These are phyloP conservation scores for Gossypium raimondii DNA, from an alignment of 345 rosid species.

Conservation along the genomic window DNA sequence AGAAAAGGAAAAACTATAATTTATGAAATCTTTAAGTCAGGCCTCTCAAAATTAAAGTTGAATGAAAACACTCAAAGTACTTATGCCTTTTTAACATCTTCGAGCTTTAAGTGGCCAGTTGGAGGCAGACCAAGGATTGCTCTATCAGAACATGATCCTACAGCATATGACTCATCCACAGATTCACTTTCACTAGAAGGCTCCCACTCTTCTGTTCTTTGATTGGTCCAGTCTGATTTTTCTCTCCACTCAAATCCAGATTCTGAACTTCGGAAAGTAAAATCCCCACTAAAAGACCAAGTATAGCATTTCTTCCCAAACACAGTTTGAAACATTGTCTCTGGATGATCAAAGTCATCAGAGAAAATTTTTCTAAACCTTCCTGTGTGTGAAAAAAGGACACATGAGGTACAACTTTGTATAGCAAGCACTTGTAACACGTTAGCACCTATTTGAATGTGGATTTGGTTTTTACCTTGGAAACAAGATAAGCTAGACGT, in stretches of 20 bases:
- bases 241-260: slow-evolving; percentile 64
- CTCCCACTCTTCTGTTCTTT: slow-evolving; percentile 38
- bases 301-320: slow-evolving; percentile 51
- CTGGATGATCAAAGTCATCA: slow-evolving; percentile 43
- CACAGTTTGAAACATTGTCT: slow-evolving; percentile 34
- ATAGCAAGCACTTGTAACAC: background rate
- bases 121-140: slow-evolving; percentile 59
- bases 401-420: background rate
- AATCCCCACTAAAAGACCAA: slow-evolving; percentile 34
- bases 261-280: slow-evolving; percentile 27
- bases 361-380: slow-evolving; percentile 34
- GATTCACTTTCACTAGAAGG: slow-evolving; percentile 34
- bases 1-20: background rate
- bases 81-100: slow-evolving; percentile 83
- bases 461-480: too few relatives aligned
- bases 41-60: background rate
- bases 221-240: slow-evolving; percentile 39
- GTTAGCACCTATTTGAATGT: too few relatives aligned
- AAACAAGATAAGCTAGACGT: too few relatives aligned
- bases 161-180: slow-evolving; percentile 32
- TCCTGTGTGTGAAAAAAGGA: slow-evolving; percentile 24
- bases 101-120: slow-evolving; percentile 54
- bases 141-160: slow-evolving; percentile 64
- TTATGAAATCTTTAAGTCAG: too few relatives aligned
- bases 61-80: slow-evolving; percentile 16